These are phyloP conservation scores for Rosa chinensis DNA, from an alignment of 306 rosid species.

Conservation along the genomic window DNA sequence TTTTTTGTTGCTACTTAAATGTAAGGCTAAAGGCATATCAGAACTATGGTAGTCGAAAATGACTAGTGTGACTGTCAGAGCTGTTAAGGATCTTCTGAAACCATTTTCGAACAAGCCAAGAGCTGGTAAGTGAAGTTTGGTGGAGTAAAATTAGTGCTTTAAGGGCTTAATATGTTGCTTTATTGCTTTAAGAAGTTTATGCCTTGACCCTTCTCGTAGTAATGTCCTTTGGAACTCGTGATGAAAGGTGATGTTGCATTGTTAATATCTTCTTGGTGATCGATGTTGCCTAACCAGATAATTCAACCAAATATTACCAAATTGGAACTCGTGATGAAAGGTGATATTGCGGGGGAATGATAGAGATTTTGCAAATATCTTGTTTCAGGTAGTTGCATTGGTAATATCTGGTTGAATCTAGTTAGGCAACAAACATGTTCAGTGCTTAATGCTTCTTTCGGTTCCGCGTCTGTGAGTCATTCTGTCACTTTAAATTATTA, in stretches of 20 bases:
- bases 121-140: constrained; percentile 40
- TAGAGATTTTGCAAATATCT: too few relatives aligned
- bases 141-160: background rate
- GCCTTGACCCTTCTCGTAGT: background rate
- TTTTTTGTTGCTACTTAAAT: too few relatives aligned
- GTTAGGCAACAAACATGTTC: background rate
- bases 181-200: background rate
- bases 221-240: constrained; percentile 52
- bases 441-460: background rate
- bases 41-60: too few relatives aligned
- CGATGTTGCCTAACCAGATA: too few relatives aligned
- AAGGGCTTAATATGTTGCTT: background rate
- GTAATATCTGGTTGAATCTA: background rate
- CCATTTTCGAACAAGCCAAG: constrained; percentile 41
- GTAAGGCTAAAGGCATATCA: too few relatives aligned
- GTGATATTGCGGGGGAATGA: too few relatives aligned
- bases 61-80: too few relatives aligned
- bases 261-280: too few relatives aligned
- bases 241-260: constrained; percentile 47
- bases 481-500: background rate
- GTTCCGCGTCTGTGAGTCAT: background rate
- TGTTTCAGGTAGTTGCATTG: too few relatives aligned
- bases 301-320: too few relatives aligned
- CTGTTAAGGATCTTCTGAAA: constrained; percentile 38
- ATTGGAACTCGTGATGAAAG: too few relatives aligned